These are phyloP conservation scores for Halophytophthora polymorphica DNA, from an alignment of 352 stramenopile species.

Conservation along the genomic window DNA sequence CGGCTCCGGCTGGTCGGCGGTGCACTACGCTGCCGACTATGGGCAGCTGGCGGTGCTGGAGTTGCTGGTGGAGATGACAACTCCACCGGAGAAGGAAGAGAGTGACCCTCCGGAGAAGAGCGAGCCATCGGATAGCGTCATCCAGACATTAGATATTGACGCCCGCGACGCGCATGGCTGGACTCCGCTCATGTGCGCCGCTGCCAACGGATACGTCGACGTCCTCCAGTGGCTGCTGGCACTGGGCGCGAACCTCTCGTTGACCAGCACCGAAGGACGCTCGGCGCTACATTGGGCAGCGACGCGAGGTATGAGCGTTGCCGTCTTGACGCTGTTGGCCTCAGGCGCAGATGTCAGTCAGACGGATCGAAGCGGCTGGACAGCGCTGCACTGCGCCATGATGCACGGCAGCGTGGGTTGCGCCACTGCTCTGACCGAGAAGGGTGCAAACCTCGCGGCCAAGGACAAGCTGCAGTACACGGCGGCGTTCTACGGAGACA, in stretches of 20 bases:
- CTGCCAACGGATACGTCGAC: conserved; percentile 46
- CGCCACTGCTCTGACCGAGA: conserved; percentile 26
- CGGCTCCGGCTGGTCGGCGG: conserved; percentile 52
- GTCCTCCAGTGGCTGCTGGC: conserved; percentile 38
- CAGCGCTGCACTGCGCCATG: conserved; percentile 51
- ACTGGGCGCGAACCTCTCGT: conserved; percentile 31
- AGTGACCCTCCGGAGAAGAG: conserved; percentile 1
- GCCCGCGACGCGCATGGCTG: conserved; percentile 43
- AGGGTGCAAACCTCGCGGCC: conserved; percentile 22
- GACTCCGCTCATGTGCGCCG: conserved; percentile 57
- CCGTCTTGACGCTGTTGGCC: conserved; percentile 26
- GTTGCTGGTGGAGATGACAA: conserved; percentile 28
- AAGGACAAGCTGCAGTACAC: conserved; percentile 45
- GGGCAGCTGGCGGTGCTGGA: conserved; percentile 45
- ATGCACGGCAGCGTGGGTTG: conserved; percentile 46
- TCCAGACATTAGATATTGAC: conserved; percentile 32
- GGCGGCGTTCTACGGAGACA: conserved; percentile 17
- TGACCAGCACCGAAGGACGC: conserved; percentile 41
- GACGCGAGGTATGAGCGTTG: conserved; percentile 39
- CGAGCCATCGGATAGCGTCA: neutral
- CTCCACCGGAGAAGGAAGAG: neutral
- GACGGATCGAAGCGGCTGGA: conserved; percentile 52
- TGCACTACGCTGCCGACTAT: conserved; percentile 72
- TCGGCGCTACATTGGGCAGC: conserved; percentile 70
- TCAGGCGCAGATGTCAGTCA: conserved; percentile 28